phyloP scores from a whole-genome alignment of 768 basidiomycete species.

The Chlorophyllum brunneum region DNA sequence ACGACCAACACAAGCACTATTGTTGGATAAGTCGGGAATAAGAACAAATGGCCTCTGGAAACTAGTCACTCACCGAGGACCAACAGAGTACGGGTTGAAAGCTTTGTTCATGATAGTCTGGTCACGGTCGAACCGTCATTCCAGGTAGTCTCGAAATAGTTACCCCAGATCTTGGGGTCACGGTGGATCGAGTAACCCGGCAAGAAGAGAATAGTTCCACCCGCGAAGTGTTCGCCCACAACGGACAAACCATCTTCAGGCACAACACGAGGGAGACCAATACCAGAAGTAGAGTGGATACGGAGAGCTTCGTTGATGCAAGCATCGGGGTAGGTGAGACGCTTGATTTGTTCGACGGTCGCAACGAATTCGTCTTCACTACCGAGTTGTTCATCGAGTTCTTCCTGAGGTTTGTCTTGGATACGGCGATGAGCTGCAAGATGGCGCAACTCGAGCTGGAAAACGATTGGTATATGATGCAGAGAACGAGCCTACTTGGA shows the following conservation, averaged over 20 bases:
- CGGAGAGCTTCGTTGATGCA: conserved; percentile 86
- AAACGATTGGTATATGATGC: not conserved
- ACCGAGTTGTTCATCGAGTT: conserved; percentile 62
- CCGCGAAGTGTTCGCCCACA: conserved; percentile 54
- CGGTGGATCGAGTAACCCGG: conserved; percentile 85
- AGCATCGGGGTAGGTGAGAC: conserved; percentile 76
- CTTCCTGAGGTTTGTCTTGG: conserved; percentile 70
- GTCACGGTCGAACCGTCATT: too few relatives aligned
- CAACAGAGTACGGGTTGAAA: too few relatives aligned
- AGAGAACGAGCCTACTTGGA: conserved; percentile 61
- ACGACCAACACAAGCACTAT: conserved; percentile 38
- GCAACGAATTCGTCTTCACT: conserved; percentile 57
- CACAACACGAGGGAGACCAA: conserved; percentile 82
- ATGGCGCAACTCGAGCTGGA: conserved; percentile 84
- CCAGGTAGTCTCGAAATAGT: too few relatives aligned
- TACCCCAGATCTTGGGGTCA: too few relatives aligned
- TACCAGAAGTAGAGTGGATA: conserved; percentile 75
- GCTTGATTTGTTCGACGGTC: conserved; percentile 67
- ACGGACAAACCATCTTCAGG: conserved; percentile 71
- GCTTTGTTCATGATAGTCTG: conserved; percentile 18
- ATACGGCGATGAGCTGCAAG: conserved; percentile 73
- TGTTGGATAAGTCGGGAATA: not conserved
- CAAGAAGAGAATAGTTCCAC: conserved; percentile 73
- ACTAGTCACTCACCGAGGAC: too few relatives aligned
- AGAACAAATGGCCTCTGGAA: too few relatives aligned